Percentiles rank a stretch among this genome's conserved stretches.
Conservation (phyloP, 805 yeast species). For the Ogataea dorogensis region DNA sequence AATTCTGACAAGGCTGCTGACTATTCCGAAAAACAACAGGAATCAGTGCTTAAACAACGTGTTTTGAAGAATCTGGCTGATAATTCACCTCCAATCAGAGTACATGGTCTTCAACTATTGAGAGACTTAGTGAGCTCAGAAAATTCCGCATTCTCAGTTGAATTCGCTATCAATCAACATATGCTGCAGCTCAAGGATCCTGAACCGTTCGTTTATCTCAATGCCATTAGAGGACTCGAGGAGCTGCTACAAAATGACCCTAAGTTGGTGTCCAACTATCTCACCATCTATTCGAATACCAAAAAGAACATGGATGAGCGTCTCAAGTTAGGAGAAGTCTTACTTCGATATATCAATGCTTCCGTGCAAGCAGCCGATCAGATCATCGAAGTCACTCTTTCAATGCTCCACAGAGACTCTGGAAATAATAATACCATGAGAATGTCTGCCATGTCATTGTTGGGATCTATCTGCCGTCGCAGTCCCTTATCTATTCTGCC, state of each 20-base stretch:
- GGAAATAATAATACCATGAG: conserved; percentile 57
- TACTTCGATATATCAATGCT: conserved; percentile 58
- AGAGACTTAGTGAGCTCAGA: conserved; percentile 47
- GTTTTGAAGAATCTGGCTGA: conserved; percentile 73
- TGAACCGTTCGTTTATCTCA: conserved; percentile 86
- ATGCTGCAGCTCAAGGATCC: conserved; percentile 64
- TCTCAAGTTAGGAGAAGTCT: conserved; percentile 80
- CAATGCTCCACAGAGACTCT: conserved; percentile 20
- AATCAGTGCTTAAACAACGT: conserved; percentile 44
- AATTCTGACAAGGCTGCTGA: background rate
- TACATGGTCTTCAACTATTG: conserved; percentile 73
- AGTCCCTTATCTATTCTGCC: conserved; percentile 53
- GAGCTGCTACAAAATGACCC: conserved; percentile 47
- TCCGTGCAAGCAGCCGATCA: conserved; percentile 38
- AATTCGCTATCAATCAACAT: conserved; percentile 60
- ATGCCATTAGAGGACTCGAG: conserved; percentile 76
- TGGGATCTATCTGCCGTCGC: conserved; percentile 67
- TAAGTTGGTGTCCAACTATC: conserved; percentile 14
- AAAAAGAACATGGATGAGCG: conserved; percentile 53
- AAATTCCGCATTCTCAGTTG: conserved; percentile 47
- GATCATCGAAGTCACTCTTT: conserved; percentile 45
- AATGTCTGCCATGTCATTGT: conserved; percentile 82
- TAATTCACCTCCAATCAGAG: conserved; percentile 79
- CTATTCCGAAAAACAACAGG: conserved; percentile 28
- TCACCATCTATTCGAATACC: conserved; percentile 8